Percentiles rank a stretch among this genome's conserved stretches.
Conservation (phyloP, 306 rosid species). For the Pyrus betulifolia region DNA sequence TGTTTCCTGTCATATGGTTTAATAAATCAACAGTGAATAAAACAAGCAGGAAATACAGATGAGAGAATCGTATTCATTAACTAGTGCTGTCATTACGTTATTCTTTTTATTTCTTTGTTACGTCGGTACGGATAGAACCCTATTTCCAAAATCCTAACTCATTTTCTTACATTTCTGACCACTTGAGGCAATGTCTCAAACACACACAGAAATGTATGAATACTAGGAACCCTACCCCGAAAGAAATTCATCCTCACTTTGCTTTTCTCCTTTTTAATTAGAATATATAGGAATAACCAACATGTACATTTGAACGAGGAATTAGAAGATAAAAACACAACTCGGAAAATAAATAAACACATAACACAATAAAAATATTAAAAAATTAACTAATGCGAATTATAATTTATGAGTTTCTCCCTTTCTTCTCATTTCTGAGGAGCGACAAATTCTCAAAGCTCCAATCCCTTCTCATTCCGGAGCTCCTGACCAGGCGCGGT, state of each 20-base stretch:
- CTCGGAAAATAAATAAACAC: neutral
- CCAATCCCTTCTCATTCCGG: constrained; percentile 93
- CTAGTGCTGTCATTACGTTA: too few species aligned
- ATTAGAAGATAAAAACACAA: neutral
- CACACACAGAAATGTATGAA: neutral
- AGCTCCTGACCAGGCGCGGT: constrained; percentile 56
- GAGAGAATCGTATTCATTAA: too few species aligned
- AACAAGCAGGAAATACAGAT: too few species aligned
- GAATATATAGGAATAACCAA: neutral
- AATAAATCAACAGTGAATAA: too few species aligned
- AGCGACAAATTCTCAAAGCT: constrained; percentile 52
- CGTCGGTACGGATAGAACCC: too few species aligned
- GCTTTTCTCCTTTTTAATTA: neutral
- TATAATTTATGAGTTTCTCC: neutral
- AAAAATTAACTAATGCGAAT: neutral
- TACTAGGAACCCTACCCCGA: neutral
- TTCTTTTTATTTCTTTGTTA: too few species aligned
- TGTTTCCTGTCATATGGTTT: too few species aligned
- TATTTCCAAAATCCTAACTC: too few species aligned
- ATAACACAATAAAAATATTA: neutral
- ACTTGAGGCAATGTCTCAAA: neutral
- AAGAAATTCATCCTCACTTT: neutral
- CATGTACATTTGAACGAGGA: neutral
- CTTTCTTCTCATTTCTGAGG: constrained; percentile 21
- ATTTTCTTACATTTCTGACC: too few species aligned